Percentiles rank a stretch among this genome's conserved stretches.
Conservation (phyloP, 2,329 filamentous ascomycete species). For the Pezizomycotina sp. region DNA sequence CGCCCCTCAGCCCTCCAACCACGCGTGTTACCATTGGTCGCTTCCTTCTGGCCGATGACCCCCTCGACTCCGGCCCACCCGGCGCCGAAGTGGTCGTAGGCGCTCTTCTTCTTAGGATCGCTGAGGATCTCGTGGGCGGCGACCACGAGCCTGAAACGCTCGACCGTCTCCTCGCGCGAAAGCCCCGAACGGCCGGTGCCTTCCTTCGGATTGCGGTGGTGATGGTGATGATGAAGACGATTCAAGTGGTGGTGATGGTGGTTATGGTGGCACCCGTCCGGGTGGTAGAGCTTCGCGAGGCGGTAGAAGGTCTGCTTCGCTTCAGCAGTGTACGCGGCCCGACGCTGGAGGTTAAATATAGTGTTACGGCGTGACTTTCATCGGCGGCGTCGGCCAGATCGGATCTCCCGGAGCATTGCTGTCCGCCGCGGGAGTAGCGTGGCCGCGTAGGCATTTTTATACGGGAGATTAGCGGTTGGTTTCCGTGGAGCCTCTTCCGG, state of each 20-base stretch:
- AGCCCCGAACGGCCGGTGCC: no score
- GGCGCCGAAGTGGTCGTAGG: slow-evolving; percentile 65
- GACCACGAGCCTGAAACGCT: slow-evolving; percentile 78
- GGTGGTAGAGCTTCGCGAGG: slow-evolving; percentile 91
- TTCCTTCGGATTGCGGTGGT: slow-evolving; percentile 45
- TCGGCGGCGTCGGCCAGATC: no score
- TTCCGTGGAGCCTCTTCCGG: no score
- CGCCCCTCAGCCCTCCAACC: slow-evolving; percentile 23
- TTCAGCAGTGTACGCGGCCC: no score
- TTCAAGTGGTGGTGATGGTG: slow-evolving; percentile 31
- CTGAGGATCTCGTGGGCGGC: slow-evolving; percentile 78
- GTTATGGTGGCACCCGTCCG: slow-evolving; percentile 44
- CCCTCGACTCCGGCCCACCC: slow-evolving; percentile 52
- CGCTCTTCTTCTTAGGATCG: slow-evolving; percentile 56
- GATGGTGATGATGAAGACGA: slow-evolving; percentile 31
- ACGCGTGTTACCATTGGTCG: slow-evolving; percentile 19
- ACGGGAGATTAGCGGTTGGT: no score
- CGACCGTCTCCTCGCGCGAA: no score
- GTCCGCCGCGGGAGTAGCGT: no score
- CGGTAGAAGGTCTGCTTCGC: slow-evolving; percentile 73
- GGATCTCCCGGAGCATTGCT: no score
- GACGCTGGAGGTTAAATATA: no score
- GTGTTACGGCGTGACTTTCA: no score
- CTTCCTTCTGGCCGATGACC: slow-evolving; percentile 18
- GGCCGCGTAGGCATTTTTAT: no score